These are phyloP conservation scores for Fusarium transvaalense DNA, from an alignment of 2,329 filamentous ascomycete species.

Conservation along the genomic window DNA sequence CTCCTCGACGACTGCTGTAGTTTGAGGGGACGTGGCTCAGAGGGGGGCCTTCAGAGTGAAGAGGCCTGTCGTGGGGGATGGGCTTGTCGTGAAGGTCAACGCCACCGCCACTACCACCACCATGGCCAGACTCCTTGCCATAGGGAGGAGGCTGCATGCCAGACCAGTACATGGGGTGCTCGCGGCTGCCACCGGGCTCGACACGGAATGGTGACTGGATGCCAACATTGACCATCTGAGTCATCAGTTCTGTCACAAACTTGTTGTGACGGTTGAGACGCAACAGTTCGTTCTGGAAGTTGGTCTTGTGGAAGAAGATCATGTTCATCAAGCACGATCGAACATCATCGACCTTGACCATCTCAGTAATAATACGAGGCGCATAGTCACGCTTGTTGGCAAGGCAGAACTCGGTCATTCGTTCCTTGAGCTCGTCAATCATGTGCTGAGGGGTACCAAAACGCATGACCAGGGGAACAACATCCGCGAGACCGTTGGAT, in stretches of 20 bases:
- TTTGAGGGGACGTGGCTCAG: constrained; percentile 27
- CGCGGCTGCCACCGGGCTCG: constrained; percentile 76
- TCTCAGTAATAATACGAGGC: constrained; percentile 85
- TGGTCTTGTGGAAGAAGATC: constrained; percentile 97
- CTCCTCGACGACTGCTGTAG: constrained; percentile 29
- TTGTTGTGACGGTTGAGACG: constrained; percentile 93
- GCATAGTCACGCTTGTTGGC: constrained; percentile 92
- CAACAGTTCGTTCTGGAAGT: constrained; percentile 94
- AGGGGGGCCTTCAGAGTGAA: constrained; percentile 30
- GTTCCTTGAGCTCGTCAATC: constrained; percentile 83
- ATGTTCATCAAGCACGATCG: constrained; percentile 91
- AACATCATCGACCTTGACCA: constrained; percentile 82
- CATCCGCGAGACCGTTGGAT: constrained; percentile 88
- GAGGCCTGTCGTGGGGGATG: constrained; percentile 10
- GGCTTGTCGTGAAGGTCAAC: constrained; percentile 30
- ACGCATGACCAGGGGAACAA: constrained; percentile 84
- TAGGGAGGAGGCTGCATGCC: constrained; percentile 54
- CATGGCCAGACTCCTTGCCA: constrained; percentile 46
- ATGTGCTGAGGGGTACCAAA: constrained; percentile 88
- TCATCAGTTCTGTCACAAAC: constrained; percentile 92
- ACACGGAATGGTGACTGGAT: constrained; percentile 79
- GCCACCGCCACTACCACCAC: not conserved
- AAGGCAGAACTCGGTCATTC: constrained; percentile 85
- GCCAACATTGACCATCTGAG: constrained; percentile 83
- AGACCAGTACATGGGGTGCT: constrained; percentile 72